These are phyloP conservation scores for Phaeosphaeria sp. DNA, from an alignment of 2,329 filamentous ascomycete genomes.

Conservation along the genomic window DNA sequence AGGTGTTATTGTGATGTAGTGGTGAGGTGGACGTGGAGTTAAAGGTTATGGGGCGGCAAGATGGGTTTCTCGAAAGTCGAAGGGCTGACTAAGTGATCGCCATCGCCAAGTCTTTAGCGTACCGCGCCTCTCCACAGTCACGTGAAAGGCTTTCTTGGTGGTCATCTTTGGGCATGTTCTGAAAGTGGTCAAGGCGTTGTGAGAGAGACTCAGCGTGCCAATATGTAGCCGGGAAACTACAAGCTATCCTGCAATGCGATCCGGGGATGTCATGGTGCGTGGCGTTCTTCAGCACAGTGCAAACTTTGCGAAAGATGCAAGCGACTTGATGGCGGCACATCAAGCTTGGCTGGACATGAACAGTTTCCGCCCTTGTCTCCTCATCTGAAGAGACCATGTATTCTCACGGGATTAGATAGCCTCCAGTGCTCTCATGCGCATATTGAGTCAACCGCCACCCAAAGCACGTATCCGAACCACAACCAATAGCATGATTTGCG, in stretches of 20 bases:
- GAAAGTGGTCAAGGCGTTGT: too few relatives aligned
- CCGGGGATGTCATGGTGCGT: too few relatives aligned
- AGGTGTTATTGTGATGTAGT: background rate
- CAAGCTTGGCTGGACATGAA: background rate
- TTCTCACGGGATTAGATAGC: too few relatives aligned
- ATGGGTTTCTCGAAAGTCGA: conserved; percentile 6
- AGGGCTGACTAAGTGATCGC: conserved; percentile 11
- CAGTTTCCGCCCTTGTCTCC: background rate
- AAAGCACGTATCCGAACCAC: background rate
- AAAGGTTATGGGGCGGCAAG: background rate
- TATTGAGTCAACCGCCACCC: background rate
- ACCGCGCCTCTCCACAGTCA: background rate
- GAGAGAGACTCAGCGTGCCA: too few relatives aligned
- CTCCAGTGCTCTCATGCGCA: too few relatives aligned
- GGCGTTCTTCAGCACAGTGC: background rate
- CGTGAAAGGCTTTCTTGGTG: too few relatives aligned
- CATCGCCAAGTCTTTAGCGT: background rate
- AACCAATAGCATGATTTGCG: background rate
- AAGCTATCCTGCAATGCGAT: background rate
- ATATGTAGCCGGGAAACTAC: background rate
- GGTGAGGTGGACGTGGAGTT: background rate
- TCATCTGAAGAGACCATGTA: background rate
- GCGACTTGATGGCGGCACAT: background rate
- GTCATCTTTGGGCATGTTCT: too few relatives aligned
- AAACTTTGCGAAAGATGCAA: background rate